Base-by-base conservation (phyloP, 495 filamentous ascomycete species). In the Penicillium simplicissimum region DNA sequence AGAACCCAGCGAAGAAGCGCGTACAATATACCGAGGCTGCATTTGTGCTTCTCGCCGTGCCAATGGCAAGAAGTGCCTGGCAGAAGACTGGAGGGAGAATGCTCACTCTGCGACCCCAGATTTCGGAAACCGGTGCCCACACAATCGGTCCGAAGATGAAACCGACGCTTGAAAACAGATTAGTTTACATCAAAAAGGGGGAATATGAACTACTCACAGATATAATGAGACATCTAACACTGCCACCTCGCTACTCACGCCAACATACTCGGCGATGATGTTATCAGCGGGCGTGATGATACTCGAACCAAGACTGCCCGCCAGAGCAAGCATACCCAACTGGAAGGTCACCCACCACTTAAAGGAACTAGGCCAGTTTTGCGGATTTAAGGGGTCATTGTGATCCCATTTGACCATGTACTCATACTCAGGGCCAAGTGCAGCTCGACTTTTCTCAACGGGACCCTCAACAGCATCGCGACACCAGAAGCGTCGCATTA, bases 301-400 rank as follows among this genome's bases (percentile, higher is more conserved):
- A 55, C 74, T 80, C 21, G 76, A 80, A 14, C 77, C 81, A 37
- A 83, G 67, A 66, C 76, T 80, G 14, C 76, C 80, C 4, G 71
- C 70, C n/a, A 84, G 64, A 17, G 82, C 79, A 14, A 83, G 70
- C 75, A 84, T 76, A 5, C 76, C 74, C 59, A 85, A 59, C 47
- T 80, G 79, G 37, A 81, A 76, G 4, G 81, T 82, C 25, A 83
- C 69, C 74, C 76, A 82, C 56, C 66, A 72, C 65, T 81, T 84
- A 60, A 81, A 81, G 8, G 9, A 17, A 11, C 59, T 63, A 1
- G 55, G 59, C 77, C 78, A 84, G 60, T 83, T 83, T 33, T 74
- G 70, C 4, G 82, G 82, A 56, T 84, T 85, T 25, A 38, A 37
- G 13, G 17, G 37, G 21, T 68, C 63, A 36, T 61, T 38, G 1